Evolutionary conservation across 148 eudicot genomes (phyloP).

Genomic region (Vaccinium myrtillus): DNA sequence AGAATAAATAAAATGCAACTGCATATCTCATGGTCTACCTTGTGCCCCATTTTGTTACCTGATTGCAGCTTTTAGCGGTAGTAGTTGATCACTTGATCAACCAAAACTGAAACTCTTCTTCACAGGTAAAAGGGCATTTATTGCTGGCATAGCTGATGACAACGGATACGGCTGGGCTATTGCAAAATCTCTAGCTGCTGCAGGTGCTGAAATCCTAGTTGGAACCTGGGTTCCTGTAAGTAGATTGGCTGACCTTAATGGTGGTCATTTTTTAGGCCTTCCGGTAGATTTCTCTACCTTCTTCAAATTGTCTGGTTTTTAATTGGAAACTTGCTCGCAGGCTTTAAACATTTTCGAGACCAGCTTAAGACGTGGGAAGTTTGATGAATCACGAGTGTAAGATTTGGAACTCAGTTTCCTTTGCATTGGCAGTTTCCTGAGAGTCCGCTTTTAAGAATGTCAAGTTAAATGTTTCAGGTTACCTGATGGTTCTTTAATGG

Average conservation of each 20-base stretch:
- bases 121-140: constrained; percentile 89
- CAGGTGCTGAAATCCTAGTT: constrained; percentile 97
- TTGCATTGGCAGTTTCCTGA: not conserved
- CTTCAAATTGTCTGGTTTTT: not conserved
- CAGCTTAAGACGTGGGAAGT: constrained; percentile 91
- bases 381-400: constrained; percentile 91
- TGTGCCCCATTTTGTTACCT: not conserved
- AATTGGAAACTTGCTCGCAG: constrained; percentile 30
- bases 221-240: constrained; percentile 99
- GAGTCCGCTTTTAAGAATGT: constrained; percentile 4
- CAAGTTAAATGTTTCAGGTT: constrained; percentile 45
- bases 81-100: not conserved
- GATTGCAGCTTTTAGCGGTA: not conserved
- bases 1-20: not conserved
- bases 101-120: not conserved
- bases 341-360: constrained; percentile 91
- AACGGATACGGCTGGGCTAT: constrained; percentile 99
- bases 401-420: constrained; percentile 20
- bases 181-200: constrained; percentile 91
- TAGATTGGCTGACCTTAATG: constrained; percentile 13
- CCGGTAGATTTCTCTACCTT: not conserved
- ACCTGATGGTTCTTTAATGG: constrained; percentile 95
- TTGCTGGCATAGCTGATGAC: constrained; percentile 95
- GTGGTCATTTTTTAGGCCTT: constrained; percentile 8
- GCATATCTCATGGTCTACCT: not conserved